Percentiles rank a stretch among this genome's conserved stretches.
These are phyloP conservation scores for Lasiosphaeria miniovina DNA, from an alignment of 495 filamentous ascomycete species.

Conservation along the genomic window DNA sequence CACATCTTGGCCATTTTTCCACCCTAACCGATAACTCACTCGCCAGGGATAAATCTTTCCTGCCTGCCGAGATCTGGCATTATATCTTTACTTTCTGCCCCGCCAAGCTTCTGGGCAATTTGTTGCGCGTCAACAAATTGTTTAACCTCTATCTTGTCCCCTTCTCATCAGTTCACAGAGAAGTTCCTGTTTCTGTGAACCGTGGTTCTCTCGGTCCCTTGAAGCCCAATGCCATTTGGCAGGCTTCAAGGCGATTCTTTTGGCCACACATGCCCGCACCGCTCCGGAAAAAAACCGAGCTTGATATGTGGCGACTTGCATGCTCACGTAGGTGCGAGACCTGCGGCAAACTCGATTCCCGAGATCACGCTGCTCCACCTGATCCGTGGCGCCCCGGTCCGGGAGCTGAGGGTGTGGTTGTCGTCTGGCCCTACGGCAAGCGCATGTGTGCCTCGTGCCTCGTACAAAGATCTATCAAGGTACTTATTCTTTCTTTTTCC, in stretches of 20 bases:
- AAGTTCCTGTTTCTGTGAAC: constrained; percentile 22
- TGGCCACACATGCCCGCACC: constrained; percentile 56
- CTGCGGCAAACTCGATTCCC: constrained; percentile 39
- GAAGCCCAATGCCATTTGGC: constrained; percentile 58
- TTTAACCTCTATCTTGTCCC: constrained; percentile 54
- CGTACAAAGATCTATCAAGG: constrained; percentile 55
- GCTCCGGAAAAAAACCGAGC: constrained; percentile 51
- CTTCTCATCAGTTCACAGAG: constrained; percentile 28
- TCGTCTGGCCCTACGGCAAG: constrained; percentile 64
- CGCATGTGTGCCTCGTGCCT: constrained; percentile 62
- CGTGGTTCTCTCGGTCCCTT: constrained; percentile 25
- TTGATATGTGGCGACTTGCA: constrained; percentile 62
- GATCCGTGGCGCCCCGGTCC: constrained; percentile 52
- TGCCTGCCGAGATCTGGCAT: constrained; percentile 55
- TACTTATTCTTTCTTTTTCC: constrained; percentile 30
- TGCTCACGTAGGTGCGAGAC: constrained; percentile 54
- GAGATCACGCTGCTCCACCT: constrained; percentile 12
- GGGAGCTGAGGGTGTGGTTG: constrained; percentile 47
- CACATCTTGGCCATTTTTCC: constrained; percentile 9
- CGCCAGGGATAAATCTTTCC: constrained; percentile 35
- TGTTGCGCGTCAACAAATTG: constrained; percentile 50
- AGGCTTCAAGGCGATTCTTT: constrained; percentile 52
- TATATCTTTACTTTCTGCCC: constrained; percentile 53
- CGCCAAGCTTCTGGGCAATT: constrained; percentile 46
- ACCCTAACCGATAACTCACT: constrained; percentile 8